Evolutionary conservation across 176 grass and related monocot species (phyloP).

Genomic region (Urochloa ruziziensis): DNA sequence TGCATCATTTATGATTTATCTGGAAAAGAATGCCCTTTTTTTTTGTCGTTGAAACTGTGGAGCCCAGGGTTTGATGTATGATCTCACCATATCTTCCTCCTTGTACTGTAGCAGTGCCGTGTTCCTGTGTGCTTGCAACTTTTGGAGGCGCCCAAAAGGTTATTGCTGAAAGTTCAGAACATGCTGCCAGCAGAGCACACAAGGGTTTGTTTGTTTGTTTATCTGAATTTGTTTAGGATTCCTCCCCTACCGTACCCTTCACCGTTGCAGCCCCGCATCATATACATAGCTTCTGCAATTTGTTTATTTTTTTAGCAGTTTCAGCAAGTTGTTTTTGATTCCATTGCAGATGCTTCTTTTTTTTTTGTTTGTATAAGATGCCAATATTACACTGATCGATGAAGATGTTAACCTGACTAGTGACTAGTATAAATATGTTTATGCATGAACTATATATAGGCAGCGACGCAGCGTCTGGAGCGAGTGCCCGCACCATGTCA

Average conservation of each 20-base stretch:
- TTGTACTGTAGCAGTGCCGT: neutral
- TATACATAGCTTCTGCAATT: too few species aligned
- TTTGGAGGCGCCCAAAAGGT: neutral
- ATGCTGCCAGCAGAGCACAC: neutral
- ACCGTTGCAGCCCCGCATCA: neutral
- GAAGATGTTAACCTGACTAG: neutral
- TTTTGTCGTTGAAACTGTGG: neutral
- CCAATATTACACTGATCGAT: neutral
- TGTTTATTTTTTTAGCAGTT: neutral
- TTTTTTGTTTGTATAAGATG: neutral
- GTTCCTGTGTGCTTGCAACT: neutral
- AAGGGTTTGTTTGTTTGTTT: neutral
- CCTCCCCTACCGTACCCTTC: neutral
- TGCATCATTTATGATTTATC: conserved; percentile 9
- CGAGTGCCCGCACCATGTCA: neutral
- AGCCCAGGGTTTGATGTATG: neutral
- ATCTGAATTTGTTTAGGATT: neutral
- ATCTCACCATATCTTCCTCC: neutral
- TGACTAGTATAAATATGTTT: neutral
- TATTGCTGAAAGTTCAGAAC: neutral
- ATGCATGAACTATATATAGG: too few species aligned
- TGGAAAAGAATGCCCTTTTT: neutral
- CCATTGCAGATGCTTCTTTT: neutral
- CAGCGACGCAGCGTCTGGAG: neutral
- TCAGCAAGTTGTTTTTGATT: neutral